These are phyloP conservation scores for Beauveria australis DNA, from an alignment of 2,329 filamentous ascomycete species.

Conservation along the genomic window DNA sequence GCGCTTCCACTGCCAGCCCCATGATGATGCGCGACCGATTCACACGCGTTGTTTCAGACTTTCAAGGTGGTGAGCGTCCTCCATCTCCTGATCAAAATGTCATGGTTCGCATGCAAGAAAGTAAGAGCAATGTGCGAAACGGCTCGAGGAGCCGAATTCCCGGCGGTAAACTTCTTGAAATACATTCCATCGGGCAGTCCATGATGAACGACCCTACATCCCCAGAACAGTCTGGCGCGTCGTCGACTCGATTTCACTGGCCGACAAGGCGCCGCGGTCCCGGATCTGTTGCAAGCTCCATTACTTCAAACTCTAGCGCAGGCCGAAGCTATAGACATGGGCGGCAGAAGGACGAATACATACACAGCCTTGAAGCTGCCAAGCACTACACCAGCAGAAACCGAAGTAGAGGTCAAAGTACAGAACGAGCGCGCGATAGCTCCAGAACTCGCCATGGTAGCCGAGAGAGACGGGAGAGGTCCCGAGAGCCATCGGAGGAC, in stretches of 20 bases:
- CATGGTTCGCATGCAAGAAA: constrained; percentile 53
- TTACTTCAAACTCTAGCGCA: constrained; percentile 47
- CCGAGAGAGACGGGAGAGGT: constrained; percentile 41
- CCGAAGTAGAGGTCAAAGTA: constrained; percentile 47
- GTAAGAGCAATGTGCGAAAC: constrained; percentile 52
- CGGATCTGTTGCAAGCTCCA: constrained; percentile 48
- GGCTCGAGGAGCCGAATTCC: constrained; percentile 74
- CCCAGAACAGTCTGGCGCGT: constrained; percentile 45
- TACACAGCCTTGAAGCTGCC: constrained; percentile 75
- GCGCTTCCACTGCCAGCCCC: constrained; percentile 60
- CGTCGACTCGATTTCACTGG: constrained; percentile 48
- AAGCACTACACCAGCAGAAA: constrained; percentile 51
- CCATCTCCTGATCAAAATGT: constrained; percentile 55
- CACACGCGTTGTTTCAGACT: constrained; percentile 25
- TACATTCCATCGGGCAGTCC: constrained; percentile 48
- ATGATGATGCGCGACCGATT: constrained; percentile 50
- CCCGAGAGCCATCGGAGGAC: constrained; percentile 58
- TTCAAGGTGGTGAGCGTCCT: constrained; percentile 34
- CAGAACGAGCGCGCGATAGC: constrained; percentile 35
- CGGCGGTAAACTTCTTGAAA: constrained; percentile 56
- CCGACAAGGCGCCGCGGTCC: constrained; percentile 44
- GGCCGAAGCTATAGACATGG: constrained; percentile 39
- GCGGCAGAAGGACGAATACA: constrained; percentile 64
- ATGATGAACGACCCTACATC: constrained; percentile 46
- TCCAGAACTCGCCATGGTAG: constrained; percentile 38